Evolutionary conservation across 371 early-diverging fungal genomes (phyloP).

Genomic region (Mucor lusitanicus): DNA sequence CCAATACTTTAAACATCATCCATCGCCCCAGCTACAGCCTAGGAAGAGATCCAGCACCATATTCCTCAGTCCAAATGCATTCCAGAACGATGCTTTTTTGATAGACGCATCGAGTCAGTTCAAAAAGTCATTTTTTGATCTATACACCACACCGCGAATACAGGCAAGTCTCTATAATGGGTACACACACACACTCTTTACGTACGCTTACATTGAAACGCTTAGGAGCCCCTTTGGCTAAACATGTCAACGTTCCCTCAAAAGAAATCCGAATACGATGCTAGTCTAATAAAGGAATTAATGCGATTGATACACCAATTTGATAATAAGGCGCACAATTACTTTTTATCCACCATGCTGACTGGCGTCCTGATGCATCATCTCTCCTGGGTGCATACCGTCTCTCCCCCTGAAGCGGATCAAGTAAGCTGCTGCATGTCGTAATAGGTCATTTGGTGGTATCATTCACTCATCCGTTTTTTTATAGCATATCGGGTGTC

Average conservation of each 20-base stretch:
- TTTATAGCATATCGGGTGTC: constrained; percentile 35
- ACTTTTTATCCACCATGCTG: constrained; percentile 55
- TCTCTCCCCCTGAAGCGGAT: constrained; percentile 54
- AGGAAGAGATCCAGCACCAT: constrained; percentile 29
- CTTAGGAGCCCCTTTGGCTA: constrained; percentile 65
- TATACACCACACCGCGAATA: constrained; percentile 62
- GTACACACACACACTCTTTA: neutral
- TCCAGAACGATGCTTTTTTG: constrained; percentile 55
- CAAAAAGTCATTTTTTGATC: constrained; percentile 50
- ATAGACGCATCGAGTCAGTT: constrained; percentile 55
- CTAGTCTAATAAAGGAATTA: constrained; percentile 54
- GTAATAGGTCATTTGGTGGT: neutral
- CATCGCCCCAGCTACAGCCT: constrained; percentile 23
- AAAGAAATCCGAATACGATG: constrained; percentile 47
- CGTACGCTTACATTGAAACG: neutral
- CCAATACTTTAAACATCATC: constrained; percentile 36
- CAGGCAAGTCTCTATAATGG: constrained; percentile 41
- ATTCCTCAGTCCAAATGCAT: constrained; percentile 42
- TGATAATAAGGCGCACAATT: constrained; percentile 42
- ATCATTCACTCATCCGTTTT: constrained; percentile 1
- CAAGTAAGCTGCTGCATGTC: constrained; percentile 19
- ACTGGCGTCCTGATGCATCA: constrained; percentile 62
- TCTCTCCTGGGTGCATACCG: constrained; percentile 67
- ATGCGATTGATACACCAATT: constrained; percentile 48
- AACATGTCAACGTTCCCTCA: constrained; percentile 68